Evolutionary conservation across 495 filamentous ascomycete genomes (phyloP), one percentile per base, ranked within the genome.

Genomic region (Thermochaetoides thermophila): DNA sequence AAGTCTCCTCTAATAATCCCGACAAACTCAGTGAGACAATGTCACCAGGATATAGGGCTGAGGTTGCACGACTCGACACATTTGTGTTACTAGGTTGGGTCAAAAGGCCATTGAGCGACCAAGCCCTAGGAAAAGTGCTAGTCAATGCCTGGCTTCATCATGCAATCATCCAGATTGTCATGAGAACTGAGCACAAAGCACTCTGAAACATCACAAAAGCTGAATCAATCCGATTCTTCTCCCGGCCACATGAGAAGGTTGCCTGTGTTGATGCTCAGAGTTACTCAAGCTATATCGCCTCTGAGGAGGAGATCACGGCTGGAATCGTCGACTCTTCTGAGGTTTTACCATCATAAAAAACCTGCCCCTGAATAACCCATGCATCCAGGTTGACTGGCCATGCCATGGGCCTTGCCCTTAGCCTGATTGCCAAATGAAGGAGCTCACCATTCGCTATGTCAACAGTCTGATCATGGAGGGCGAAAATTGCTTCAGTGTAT

Each of bases 301-400:
- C 60, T 1, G 60, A 60, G n/a, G 60, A 64, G 39, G 60, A 64
- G 36, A 33, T 64, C 4, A 64, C 60, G n/a, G 53, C 54, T 34
- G 58, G 55, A 9, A 47, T 64, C 18, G 57, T 55, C 24, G 60
- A 64, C 38, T 64, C 63, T 38, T 63, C 60, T 3, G 60, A 64
- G 48, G 58, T 63, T 25, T 63, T 64, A 64, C 60, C 27, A 50
- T 64, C 30, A 62, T 54, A 18, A 62, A 61, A 32, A 60, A 64
- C 35, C 45, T 63, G 4, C 46, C 34, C 19, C n/a, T 38, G 7
- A 27, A 40, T 8, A 58, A 64, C 14, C 25, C 46, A 15, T 45
- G 56, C 5, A 60, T 64, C 3, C 38, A 40, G 14, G 42, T 42
- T n/a, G 41, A 45, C 14, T 64, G 61, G 61, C 61, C 61, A 0